These are phyloP conservation scores for Penicillium sclerotigenum DNA, from an alignment of 2,329 filamentous ascomycete species.

Conservation along the genomic window DNA sequence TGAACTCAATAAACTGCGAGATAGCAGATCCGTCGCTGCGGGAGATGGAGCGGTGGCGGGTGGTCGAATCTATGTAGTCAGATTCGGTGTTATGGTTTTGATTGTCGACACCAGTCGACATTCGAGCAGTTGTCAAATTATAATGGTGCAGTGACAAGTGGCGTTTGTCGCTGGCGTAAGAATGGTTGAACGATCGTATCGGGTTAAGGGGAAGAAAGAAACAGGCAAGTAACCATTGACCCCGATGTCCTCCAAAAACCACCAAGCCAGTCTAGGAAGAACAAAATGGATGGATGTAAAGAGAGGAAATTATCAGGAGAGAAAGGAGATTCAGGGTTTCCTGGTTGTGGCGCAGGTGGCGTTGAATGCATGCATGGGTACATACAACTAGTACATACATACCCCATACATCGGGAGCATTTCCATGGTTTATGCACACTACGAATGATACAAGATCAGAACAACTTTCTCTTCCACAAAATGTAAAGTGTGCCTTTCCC, in stretches of 20 bases:
- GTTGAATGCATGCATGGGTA: conserved; percentile 11
- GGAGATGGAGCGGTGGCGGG: conserved; percentile 54
- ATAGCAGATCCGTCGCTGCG: conserved; percentile 43
- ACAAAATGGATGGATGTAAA: conserved; percentile 12
- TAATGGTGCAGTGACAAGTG: conserved; percentile 18
- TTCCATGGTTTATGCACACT: not conserved
- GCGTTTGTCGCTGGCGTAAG: conserved; percentile 19
- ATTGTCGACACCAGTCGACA: conserved; percentile 56
- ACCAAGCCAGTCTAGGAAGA: conserved; percentile 24
- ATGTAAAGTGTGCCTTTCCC: not conserved
- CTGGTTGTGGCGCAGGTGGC: conserved; percentile 26
- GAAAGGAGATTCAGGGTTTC: conserved; percentile 24
- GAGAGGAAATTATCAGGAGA: conserved; percentile 14
- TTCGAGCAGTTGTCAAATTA: conserved; percentile 38
- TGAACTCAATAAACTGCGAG: conserved; percentile 49
- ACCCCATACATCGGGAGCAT: not conserved
- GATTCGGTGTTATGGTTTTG: conserved; percentile 51
- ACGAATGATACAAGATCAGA: not conserved
- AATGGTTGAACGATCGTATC: conserved; percentile 27
- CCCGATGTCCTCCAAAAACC: conserved; percentile 19
- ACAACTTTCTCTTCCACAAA: not conserved
- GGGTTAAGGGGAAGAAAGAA: conserved; percentile 8
- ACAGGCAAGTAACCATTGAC: conserved; percentile 28
- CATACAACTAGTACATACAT: not conserved
- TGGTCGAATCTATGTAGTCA: conserved; percentile 51